Conservation (phyloP, 2,329 filamentous ascomycete species). For the Aspergillus fumigatus region DNA sequence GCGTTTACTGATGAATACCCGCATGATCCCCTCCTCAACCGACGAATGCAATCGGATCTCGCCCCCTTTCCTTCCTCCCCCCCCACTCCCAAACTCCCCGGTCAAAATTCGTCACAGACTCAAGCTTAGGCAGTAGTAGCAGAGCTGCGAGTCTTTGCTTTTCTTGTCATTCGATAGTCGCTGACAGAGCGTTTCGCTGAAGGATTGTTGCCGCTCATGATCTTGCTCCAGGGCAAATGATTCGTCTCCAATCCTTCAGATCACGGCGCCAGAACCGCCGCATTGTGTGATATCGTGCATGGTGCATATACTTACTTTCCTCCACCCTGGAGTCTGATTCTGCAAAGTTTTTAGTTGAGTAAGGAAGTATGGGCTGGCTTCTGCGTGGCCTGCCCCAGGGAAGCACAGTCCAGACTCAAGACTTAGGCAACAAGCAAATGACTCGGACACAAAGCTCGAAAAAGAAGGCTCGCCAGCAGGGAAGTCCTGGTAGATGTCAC, state of each 20-base stretch:
- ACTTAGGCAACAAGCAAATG: neutral
- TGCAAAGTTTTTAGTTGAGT: neutral
- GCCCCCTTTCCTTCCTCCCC: too few relatives aligned
- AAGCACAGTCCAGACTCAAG: too few relatives aligned
- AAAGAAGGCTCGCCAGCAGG: neutral
- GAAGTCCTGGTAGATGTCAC: neutral
- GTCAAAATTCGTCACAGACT: neutral
- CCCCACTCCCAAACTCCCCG: too few relatives aligned
- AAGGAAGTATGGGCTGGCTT: neutral
- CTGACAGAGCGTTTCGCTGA: neutral
- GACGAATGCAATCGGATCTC: neutral
- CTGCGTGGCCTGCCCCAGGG: neutral
- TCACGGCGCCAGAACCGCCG: neutral
- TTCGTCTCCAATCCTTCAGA: neutral
- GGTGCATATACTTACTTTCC: neutral
- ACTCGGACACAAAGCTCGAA: neutral
- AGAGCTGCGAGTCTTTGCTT: neutral
- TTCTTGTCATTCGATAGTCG: neutral
- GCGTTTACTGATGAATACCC: neutral
- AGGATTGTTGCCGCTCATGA: neutral
- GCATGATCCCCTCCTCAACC: neutral
- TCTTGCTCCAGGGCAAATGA: neutral
- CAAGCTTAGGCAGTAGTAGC: neutral
- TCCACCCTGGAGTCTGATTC: neutral
- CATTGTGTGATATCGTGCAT: neutral